A percentile compares a stretch with the other conserved stretches of the same genome.
Evolutionary conservation across 2,329 filamentous ascomycete species (phyloP).

Genomic region (Acephala macrosclerotiorum): DNA sequence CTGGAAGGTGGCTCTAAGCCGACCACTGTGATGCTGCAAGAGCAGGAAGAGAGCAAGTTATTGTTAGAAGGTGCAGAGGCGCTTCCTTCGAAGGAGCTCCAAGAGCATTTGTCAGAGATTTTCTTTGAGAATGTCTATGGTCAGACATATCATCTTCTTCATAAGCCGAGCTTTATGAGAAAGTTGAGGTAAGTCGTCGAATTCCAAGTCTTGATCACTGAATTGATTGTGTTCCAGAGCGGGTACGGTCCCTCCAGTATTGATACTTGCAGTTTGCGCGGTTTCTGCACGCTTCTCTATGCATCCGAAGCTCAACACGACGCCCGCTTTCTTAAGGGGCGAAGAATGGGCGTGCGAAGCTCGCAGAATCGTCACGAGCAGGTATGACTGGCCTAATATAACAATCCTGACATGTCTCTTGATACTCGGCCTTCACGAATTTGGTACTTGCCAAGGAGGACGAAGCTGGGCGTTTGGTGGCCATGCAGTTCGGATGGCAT

Average conservation of each 20-base stretch:
- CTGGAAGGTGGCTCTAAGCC: conserved; percentile 56
- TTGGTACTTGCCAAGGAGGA: conserved; percentile 95
- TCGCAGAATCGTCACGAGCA: conserved; percentile 83
- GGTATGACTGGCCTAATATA: conserved; percentile 95
- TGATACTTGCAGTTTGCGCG: conserved; percentile 93
- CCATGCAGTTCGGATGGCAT: conserved; percentile 96
- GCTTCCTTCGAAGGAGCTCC: conserved; percentile 84
- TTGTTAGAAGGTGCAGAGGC: conserved; percentile 83
- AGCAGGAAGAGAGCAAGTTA: conserved; percentile 78
- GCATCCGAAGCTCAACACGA: conserved; percentile 77
- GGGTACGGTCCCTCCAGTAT: conserved; percentile 83
- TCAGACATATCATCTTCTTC: conserved; percentile 91
- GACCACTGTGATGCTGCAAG: conserved; percentile 63
- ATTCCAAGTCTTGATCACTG: neutral
- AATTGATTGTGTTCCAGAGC: conserved; percentile 54
- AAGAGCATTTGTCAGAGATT: conserved; percentile 91
- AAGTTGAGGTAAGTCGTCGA: conserved; percentile 68
- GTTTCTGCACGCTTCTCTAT: conserved; percentile 94
- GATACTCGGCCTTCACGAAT: conserved; percentile 90
- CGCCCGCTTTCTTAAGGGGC: conserved; percentile 82
- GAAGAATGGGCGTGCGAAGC: conserved; percentile 90
- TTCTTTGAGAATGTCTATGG: conserved; percentile 98
- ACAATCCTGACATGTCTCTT: conserved; percentile 92
- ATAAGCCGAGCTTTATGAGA: conserved; percentile 97
- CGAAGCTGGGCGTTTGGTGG: conserved; percentile 96